A percentile compares a stretch with the other conserved stretches of the same genome.
Conservation (phyloP, 192 early-diverging fungal genomes). For the Funneliformis mosseae region DNA sequence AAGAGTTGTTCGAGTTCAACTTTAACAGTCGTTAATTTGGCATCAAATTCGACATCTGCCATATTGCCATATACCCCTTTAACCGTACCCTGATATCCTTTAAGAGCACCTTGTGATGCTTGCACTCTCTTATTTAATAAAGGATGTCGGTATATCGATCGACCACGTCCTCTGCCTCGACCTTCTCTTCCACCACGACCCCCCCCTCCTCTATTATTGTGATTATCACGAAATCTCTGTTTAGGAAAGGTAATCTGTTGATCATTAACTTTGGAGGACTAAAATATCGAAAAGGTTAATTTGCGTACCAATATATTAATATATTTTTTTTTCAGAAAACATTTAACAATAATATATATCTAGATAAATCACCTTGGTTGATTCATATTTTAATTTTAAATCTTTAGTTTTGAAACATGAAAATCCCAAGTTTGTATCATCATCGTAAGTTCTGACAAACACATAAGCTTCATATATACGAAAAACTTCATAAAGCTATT, state of each 20-base stretch:
- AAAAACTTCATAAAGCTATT: not conserved
- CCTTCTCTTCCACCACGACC: not conserved
- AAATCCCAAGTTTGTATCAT: not conserved
- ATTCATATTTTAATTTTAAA: not conserved
- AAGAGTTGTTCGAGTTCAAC: not conserved
- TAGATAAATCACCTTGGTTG: not conserved
- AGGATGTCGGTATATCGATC: not conserved
- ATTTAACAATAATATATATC: too few relatives aligned
- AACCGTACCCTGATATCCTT: not conserved
- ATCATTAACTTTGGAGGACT: not conserved
- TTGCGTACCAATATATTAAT: too few relatives aligned
- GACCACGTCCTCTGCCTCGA: not conserved
- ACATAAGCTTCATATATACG: not conserved
- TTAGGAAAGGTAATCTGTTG: not conserved
- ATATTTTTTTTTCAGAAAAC: too few relatives aligned
- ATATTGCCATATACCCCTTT: not conserved
- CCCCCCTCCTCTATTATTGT: not conserved
- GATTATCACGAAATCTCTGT: not conserved
- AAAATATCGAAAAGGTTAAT: not conserved
- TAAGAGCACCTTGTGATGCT: not conserved
- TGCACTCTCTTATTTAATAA: not conserved
- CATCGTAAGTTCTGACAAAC: not conserved
- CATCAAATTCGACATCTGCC: not conserved
- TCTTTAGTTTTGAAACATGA: not conserved
- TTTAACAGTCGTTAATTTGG: not conserved